phyloP scores from a whole-genome alignment of 805 yeast species.

The Yarrowia divulgata region DNA sequence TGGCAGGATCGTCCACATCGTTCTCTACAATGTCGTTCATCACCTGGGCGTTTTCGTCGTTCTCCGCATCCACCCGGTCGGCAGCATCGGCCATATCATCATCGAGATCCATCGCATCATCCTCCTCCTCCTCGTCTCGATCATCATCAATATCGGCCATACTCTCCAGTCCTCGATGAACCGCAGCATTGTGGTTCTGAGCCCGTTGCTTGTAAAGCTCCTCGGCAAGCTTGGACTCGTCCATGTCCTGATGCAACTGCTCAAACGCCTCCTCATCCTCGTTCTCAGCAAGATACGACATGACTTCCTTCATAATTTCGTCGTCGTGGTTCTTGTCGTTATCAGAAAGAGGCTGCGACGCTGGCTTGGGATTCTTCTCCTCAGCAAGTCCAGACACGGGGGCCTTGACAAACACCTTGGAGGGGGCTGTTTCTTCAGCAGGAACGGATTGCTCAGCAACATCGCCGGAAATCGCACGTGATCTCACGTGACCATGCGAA shows the following conservation, averaged over 20 bases:
- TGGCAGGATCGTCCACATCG: slow-evolving; percentile 41
- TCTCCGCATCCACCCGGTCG: slow-evolving; percentile 11
- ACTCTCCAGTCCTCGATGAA: neutral
- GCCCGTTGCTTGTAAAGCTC: slow-evolving; percentile 28
- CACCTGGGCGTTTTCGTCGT: slow-evolving; percentile 40
- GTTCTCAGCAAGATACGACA: slow-evolving; percentile 32
- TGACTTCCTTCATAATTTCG: slow-evolving; percentile 26
- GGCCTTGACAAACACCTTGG: neutral
- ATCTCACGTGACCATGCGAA: slow-evolving; percentile 11
- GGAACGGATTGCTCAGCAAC: neutral
- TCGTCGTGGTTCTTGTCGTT: slow-evolving; percentile 21
- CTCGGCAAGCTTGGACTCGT: slow-evolving; percentile 27
- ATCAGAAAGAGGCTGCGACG: neutral
- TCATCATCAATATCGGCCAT: slow-evolving; percentile 28
- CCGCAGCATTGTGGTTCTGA: slow-evolving; percentile 30
- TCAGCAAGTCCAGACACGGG: slow-evolving; percentile 10
- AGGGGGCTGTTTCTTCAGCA: neutral
- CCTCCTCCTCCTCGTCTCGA: slow-evolving; percentile 2
- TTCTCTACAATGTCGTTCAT: slow-evolving; percentile 44
- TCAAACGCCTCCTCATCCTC: slow-evolving; percentile 30
- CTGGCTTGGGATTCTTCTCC: neutral
- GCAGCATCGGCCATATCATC: slow-evolving; percentile 28
- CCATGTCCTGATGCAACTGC: slow-evolving; percentile 32
- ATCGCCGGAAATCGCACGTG: slow-evolving; percentile 8
- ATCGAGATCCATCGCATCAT: slow-evolving; percentile 1